Percentiles rank a stretch among this genome's conserved stretches.
phyloP scores from a whole-genome alignment of 768 basidiomycete species.

The Pulveroboletus sp. region DNA sequence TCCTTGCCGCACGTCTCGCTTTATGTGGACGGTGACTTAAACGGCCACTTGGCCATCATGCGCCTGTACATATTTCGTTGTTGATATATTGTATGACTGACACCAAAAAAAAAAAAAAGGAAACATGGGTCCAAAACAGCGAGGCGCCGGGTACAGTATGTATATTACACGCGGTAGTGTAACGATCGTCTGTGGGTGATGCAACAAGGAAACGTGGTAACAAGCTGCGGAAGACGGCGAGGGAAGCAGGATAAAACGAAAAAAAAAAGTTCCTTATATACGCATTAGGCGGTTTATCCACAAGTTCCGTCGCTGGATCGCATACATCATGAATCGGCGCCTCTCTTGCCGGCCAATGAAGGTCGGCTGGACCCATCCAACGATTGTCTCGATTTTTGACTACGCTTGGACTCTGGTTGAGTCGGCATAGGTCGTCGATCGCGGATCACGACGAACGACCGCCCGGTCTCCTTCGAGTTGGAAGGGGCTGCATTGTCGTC shows the following conservation, averaged over 20 bases:
- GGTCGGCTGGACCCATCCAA: conserved; percentile 28
- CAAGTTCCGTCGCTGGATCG: conserved; percentile 9
- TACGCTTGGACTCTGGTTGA: conserved; percentile 20
- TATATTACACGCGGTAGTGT: conserved; percentile 32
- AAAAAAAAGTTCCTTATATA: conserved; percentile 8
- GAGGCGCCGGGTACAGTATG: conserved; percentile 15
- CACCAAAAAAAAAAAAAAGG: conserved; percentile 9
- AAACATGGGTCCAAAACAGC: conserved; percentile 17
- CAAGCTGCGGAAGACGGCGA: neutral
- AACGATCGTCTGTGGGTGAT: conserved; percentile 21
- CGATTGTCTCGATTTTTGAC: conserved; percentile 26
- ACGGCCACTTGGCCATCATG: conserved; percentile 2
- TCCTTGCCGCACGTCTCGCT: neutral
- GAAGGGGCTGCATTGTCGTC: conserved; percentile 25
- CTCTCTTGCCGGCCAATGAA: conserved; percentile 29
- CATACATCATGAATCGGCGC: conserved; percentile 23
- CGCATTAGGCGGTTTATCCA: conserved; percentile 13
- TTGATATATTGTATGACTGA: conserved; percentile 18
- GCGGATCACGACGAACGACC: conserved; percentile 71
- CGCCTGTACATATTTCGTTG: conserved; percentile 19
- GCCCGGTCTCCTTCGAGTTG: conserved; percentile 36
- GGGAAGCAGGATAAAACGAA: neutral
- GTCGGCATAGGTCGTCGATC: conserved; percentile 43
- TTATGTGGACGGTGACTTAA: neutral
- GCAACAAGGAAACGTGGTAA: conserved; percentile 13